These are phyloP conservation scores for Heliamphora pulchella DNA, from an alignment of 179 eudicot genomes.

Conservation along the genomic window DNA sequence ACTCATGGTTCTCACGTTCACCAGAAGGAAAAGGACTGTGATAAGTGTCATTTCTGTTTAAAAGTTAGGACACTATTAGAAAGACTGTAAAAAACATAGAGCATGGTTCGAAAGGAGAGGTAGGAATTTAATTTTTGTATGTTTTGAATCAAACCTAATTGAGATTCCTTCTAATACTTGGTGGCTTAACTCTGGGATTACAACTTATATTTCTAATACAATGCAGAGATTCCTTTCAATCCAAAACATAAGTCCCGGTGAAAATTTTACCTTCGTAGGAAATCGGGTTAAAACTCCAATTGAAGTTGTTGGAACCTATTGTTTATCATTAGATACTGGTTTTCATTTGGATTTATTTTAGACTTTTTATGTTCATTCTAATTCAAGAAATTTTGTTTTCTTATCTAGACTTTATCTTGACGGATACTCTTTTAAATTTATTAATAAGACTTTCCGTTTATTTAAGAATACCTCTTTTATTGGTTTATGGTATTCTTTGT, in stretches of 20 bases:
- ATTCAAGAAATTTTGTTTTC: slow-evolving; percentile 14
- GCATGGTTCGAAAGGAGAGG: background rate
- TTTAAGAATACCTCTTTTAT: background rate
- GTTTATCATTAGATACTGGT: slow-evolving; percentile 11
- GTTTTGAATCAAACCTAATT: background rate
- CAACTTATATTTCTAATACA: slow-evolving; percentile 2
- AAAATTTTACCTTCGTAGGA: slow-evolving; percentile 1
- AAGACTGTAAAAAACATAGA: no score
- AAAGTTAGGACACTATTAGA: background rate
- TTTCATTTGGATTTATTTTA: slow-evolving; percentile 10
- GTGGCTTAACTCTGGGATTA: background rate
- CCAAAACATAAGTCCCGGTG: slow-evolving; percentile 12
- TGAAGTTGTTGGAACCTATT: slow-evolving; percentile 17
- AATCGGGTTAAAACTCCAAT: slow-evolving; percentile 16
- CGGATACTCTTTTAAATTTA: slow-evolving; percentile 6
- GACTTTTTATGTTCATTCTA: slow-evolving; percentile 15
- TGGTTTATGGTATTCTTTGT: slow-evolving; percentile 6
- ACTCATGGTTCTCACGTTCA: background rate
- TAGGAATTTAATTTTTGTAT: slow-evolving; percentile 6
- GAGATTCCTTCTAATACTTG: background rate
- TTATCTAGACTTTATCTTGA: slow-evolving; percentile 1
- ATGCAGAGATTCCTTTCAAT: slow-evolving; percentile 7
- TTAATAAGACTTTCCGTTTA: slow-evolving; percentile 12
- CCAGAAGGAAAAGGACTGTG: background rate
- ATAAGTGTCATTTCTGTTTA: background rate